A percentile compares a stretch with the other conserved stretches of the same genome.
phyloP scores from a whole-genome alignment of 202 grass and related monocot genomes.

The Cymbopogon flexuosus region DNA sequence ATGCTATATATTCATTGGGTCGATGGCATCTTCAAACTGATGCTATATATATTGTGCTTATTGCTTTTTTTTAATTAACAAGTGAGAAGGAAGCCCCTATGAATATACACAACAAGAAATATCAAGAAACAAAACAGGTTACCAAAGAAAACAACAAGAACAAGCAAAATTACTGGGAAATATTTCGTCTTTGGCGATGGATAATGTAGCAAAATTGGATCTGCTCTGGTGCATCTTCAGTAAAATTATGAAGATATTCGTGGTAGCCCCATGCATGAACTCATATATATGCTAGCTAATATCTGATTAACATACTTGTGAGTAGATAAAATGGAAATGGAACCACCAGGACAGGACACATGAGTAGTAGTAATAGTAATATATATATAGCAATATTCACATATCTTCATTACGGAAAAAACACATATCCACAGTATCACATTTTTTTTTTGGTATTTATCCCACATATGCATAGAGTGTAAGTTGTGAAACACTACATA shows the following conservation, averaged over 20 bases:
- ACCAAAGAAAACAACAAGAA: not conserved
- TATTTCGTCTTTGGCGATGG: not conserved
- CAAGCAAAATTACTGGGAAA: not conserved
- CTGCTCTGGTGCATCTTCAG: not conserved
- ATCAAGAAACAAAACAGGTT: not conserved
- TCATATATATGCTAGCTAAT: not conserved
- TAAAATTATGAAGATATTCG: not conserved
- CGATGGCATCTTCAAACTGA: not conserved
- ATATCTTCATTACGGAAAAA: not conserved
- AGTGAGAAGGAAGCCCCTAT: not conserved
- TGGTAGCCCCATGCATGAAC: not conserved
- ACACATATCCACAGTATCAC: conserved; percentile 30
- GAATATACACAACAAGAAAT: not conserved
- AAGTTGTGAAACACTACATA: conserved; percentile 26
- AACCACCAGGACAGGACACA: not conserved
- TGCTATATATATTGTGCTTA: not conserved
- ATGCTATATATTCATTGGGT: not conserved
- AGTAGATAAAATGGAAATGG: not conserved
- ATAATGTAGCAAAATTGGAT: not conserved
- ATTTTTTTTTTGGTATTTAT: conserved; percentile 13
- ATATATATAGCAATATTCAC: conserved; percentile 29
- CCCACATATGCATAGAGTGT: conserved; percentile 40
- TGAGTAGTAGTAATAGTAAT: not conserved
- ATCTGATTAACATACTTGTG: not conserved
- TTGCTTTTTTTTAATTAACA: too few relatives aligned